phyloP scores from a whole-genome alignment of 2,329 filamentous ascomycete genomes.

The Periconia sp. region DNA sequence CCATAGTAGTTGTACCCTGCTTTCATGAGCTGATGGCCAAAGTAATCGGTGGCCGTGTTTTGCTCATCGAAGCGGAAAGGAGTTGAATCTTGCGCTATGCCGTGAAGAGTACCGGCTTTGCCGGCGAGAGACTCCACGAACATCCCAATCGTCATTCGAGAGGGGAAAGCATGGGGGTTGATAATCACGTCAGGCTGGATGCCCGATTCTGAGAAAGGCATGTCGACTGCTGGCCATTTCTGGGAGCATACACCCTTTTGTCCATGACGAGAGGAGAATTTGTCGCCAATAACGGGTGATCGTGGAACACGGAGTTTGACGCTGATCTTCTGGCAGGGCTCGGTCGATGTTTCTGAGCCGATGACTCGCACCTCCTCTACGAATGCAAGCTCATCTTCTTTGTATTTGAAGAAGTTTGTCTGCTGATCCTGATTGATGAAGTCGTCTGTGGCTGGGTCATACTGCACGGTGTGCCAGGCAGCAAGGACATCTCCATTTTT shows the following conservation, averaged over 20 bases:
- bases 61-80: constrained; percentile 95
- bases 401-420: constrained; percentile 92
- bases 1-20: constrained; percentile 98
- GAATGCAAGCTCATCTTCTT: constrained; percentile 85
- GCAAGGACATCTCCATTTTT: constrained; percentile 83
- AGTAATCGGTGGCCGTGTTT: constrained; percentile 90
- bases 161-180: constrained; percentile 98
- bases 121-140: constrained; percentile 97
- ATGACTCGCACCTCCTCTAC: constrained; percentile 93
- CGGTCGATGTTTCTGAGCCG: constrained; percentile 80
- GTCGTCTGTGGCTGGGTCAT: constrained; percentile 72
- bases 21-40: constrained; percentile 92
- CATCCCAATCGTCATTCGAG: constrained; percentile 99
- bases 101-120: constrained; percentile 92
- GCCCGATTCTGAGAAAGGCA: constrained; percentile 96
- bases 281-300: constrained; percentile 93
- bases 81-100: constrained; percentile 93
- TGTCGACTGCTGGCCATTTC: constrained; percentile 91
- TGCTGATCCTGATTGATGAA: constrained; percentile 85
- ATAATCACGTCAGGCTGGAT: constrained; percentile 99
- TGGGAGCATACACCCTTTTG: constrained; percentile 98
- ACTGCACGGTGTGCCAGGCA: constrained; percentile 86
- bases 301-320: constrained; percentile 93
- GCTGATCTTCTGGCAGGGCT: constrained; percentile 85
- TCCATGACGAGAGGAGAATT: constrained; percentile 97